phyloP scores from a whole-genome alignment of 1,284 basidiomycete species.

The Trametes polyzona region DNA sequence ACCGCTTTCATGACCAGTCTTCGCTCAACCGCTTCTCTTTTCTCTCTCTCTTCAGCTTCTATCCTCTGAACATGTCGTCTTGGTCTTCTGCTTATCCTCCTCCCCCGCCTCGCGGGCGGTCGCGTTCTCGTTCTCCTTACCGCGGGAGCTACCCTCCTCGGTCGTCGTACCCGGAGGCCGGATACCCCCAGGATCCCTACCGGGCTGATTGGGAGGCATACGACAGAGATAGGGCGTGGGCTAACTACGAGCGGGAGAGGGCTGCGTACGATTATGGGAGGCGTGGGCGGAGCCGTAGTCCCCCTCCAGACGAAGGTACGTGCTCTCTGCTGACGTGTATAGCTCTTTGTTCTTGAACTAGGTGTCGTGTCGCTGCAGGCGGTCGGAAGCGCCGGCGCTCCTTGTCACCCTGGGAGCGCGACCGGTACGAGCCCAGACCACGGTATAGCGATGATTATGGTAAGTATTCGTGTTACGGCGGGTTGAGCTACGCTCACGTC shows the following conservation, averaged over 20 bases:
- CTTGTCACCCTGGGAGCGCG: constrained; percentile 82
- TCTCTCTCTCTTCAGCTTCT: constrained; percentile 65
- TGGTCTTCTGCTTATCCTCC: constrained; percentile 72
- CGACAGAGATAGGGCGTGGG: constrained; percentile 72
- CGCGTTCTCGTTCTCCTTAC: constrained; percentile 78
- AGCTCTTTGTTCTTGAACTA: constrained; percentile 10
- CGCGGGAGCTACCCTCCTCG: constrained; percentile 56
- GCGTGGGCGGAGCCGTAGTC: constrained; percentile 72
- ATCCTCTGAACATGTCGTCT: constrained; percentile 59
- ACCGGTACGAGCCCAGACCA: constrained; percentile 79
- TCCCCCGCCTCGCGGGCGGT: constrained; percentile 62
- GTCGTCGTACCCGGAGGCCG: constrained; percentile 58
- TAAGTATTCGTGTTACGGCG: constrained; percentile 41
- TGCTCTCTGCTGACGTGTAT: constrained; percentile 13
- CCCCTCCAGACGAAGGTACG: constrained; percentile 67
- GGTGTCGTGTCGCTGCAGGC: constrained; percentile 37
- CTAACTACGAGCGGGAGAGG: constrained; percentile 69
- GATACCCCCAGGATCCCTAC: constrained; percentile 58
- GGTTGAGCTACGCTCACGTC: constrained; percentile 5
- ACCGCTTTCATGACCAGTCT: constrained; percentile 58
- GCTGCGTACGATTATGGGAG: constrained; percentile 59
- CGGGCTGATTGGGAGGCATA: constrained; percentile 69
- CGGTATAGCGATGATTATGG: constrained; percentile 81
- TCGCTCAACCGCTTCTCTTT: constrained; percentile 65
- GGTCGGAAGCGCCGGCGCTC: constrained; percentile 84